A percentile compares a stretch with the other conserved stretches of the same genome.
phyloP scores from a whole-genome alignment of 768 basidiomycete genomes.

The Pisolithus sp. region DNA sequence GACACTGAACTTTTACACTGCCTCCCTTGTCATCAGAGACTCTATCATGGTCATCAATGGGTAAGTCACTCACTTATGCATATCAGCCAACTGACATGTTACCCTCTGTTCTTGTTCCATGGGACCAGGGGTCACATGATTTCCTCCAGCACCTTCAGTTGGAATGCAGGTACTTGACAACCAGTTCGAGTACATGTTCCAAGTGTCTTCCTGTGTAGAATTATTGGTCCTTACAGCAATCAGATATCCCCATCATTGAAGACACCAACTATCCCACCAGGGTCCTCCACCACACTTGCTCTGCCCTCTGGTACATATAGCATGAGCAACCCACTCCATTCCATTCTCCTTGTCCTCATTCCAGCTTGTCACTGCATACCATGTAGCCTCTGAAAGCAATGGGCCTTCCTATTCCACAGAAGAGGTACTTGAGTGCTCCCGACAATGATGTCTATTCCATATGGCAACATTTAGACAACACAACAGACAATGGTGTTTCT shows the following conservation, averaged over 20 bases:
- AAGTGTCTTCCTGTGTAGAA: neutral
- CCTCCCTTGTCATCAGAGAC: too few relatives aligned
- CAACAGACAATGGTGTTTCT: neutral
- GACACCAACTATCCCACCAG: neutral
- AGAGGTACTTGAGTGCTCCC: constrained; percentile 7
- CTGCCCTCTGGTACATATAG: neutral
- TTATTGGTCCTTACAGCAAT: neutral
- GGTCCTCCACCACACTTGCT: neutral
- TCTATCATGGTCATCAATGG: too few relatives aligned
- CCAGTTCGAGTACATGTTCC: neutral
- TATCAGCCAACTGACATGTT: neutral
- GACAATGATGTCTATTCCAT: neutral
- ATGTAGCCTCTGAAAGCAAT: constrained; percentile 14
- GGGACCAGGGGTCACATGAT: neutral
- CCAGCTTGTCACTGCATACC: neutral
- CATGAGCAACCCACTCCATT: constrained; percentile 1
- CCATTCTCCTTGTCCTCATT: neutral
- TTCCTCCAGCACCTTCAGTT: neutral
- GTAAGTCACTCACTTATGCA: too few relatives aligned
- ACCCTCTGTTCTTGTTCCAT: neutral
- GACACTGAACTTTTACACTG: too few relatives aligned
- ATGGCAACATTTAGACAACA: constrained; percentile 9
- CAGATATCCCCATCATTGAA: neutral
- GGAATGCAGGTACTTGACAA: neutral
- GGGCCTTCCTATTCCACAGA: constrained; percentile 3